Base-by-base conservation (phyloP, 306 rosid species). In the Pterocarpus macrocarpus region DNA sequence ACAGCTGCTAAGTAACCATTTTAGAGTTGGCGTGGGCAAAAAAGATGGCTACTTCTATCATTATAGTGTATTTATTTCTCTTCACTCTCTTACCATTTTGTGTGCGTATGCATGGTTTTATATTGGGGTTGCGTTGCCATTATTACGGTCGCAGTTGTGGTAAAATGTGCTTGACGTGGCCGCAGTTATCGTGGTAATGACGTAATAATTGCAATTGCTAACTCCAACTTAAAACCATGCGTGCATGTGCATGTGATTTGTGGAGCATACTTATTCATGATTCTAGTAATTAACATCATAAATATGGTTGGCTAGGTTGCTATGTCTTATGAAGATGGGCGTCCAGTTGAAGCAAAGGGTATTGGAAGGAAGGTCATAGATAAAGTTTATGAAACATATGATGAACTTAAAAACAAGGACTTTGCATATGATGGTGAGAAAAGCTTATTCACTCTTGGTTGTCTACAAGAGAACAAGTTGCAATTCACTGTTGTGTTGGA, bases 381-480 rank as follows among this genome's bases (percentile, higher is more conserved):
- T 13, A 61, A 85, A 70, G 76, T 74, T 9, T 69, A 71, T n/a
- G 84, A 73, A 28, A 78, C 80, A 8, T 82, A 87, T 36, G 55
- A 2, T 50, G 86, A 82, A 2, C 34, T 89, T 7, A 32, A 33
- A 43, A 3, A 30, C 50, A 69, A 63, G 33, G 43, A 57, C 15
- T 89, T 73, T 65, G 87, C 86, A 5, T 89, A 84, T 44, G 90
- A 86, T 66, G 88, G 92, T 10, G 85, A 86, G 50, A 86, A 82
- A 22, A 59, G 65, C 44, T 77, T 82, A 28, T 86, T 86, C 39
- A 85, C 89, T 3, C 17, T 76, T 77, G 78, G 71, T 32, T 50
- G 72, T 64, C 81, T 86, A 35, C 9, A 62, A 64, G 69, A 7
- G 1, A 71, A 52, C 8, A 82, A 55, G 58, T 41, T 80, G 15